Evolutionary conservation across 2,329 filamentous ascomycete species (phyloP).

Genomic region (Tetracladium maxilliforme): DNA sequence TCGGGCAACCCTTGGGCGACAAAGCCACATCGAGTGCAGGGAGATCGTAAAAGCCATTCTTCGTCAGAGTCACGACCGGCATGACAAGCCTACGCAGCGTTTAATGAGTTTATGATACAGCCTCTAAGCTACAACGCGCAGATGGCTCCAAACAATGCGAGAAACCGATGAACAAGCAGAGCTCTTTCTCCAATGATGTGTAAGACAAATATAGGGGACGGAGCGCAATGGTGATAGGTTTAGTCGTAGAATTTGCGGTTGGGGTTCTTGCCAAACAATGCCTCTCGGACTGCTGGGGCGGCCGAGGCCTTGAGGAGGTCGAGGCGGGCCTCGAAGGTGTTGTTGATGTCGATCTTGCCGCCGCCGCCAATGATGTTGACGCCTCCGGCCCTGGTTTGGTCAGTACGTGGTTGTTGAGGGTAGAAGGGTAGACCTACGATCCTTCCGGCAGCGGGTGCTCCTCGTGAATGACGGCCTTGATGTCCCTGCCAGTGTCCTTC

Average conservation of each 20-base stretch:
- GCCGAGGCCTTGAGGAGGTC: constrained; percentile 72
- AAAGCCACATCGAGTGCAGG: no score
- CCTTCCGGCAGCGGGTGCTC: constrained; percentile 64
- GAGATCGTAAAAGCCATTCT: no score
- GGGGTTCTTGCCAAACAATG: constrained; percentile 83
- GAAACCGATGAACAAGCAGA: no score
- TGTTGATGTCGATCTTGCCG: constrained; percentile 97
- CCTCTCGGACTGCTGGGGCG: constrained; percentile 70
- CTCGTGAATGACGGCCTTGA: constrained; percentile 61
- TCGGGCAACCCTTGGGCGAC: constrained; percentile 10
- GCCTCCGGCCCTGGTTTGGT: constrained; percentile 57
- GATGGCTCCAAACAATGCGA: no score
- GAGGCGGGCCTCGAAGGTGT: constrained; percentile 89
- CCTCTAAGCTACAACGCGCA: no score
- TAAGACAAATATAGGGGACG: no score
- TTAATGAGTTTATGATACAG: no score
- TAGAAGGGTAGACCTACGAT: constrained; percentile 45
- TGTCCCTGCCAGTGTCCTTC: constrained; percentile 56
- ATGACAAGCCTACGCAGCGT: no score
- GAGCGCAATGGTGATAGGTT: no score
- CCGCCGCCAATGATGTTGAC: constrained; percentile 64
- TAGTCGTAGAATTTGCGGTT: constrained; percentile 96
- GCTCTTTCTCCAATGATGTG: no score
- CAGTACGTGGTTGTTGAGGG: constrained; percentile 3
- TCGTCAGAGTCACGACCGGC: no score